These are phyloP conservation scores for Gossypium ekmanianum DNA, from an alignment of 345 rosid species.

Conservation along the genomic window DNA sequence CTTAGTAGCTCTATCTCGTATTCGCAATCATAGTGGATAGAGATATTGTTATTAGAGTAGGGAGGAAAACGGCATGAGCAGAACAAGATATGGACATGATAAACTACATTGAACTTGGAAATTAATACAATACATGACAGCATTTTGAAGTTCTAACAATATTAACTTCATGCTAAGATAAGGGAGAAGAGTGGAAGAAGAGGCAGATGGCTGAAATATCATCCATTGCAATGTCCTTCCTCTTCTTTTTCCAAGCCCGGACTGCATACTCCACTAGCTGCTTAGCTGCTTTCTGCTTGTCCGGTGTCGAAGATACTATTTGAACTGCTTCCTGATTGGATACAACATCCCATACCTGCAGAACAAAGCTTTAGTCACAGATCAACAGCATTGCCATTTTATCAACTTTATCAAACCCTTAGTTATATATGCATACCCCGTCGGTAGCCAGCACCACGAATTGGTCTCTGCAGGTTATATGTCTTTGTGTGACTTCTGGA, in stretches of 20 bases:
- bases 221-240: slow-evolving; percentile 79
- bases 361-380: background rate
- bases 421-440: slow-evolving; percentile 45
- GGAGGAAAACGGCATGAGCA: too few species aligned
- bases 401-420: background rate
- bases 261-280: slow-evolving; percentile 58
- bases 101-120: background rate
- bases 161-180: slow-evolving; percentile 18
- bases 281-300: slow-evolving; percentile 69
- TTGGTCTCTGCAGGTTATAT: slow-evolving; percentile 56
- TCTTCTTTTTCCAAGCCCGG: slow-evolving; percentile 66
- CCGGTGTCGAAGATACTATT: slow-evolving; percentile 49
- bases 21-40: too few species aligned
- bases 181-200: slow-evolving; percentile 53
- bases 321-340: slow-evolving; percentile 81
- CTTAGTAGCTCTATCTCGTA: too few species aligned
- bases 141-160: slow-evolving; percentile 16
- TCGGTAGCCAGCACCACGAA: slow-evolving; percentile 84
- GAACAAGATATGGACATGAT: background rate
- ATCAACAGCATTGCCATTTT: background rate
- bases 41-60: background rate
- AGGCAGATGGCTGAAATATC: slow-evolving; percentile 93
- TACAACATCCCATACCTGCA: slow-evolving; percentile 88
- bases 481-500: slow-evolving; percentile 91
- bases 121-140: background rate